Percentiles rank a stretch among this genome's conserved stretches.
phyloP scores from a whole-genome alignment of 495 filamentous ascomycete genomes.

The Aspergillus sclerotioniger region DNA sequence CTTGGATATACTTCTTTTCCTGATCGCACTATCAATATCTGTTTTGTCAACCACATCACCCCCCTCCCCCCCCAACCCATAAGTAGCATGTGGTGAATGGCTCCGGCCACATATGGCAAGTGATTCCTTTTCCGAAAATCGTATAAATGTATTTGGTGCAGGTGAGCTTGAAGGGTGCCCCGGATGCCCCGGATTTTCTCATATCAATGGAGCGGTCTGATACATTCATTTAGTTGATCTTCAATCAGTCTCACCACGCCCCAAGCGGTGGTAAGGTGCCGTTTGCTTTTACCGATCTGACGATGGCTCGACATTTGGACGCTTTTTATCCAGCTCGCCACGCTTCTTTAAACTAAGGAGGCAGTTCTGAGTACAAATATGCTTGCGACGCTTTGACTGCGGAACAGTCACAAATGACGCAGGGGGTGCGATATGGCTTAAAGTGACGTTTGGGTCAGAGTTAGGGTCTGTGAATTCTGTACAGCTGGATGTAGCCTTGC shows the following conservation, averaged over 20 bases:
- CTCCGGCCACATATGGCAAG: slow-evolving; percentile 28
- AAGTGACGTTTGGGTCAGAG: too few species aligned
- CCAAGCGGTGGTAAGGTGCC: slow-evolving; percentile 12
- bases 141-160: slow-evolving; percentile 43
- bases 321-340: slow-evolving; percentile 27
- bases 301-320: slow-evolving; percentile 36
- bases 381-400: too few species aligned
- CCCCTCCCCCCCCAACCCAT: slow-evolving; percentile 41
- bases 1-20: too few species aligned
- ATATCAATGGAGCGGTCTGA: slow-evolving; percentile 27
- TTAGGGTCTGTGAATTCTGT: too few species aligned
- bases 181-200: slow-evolving; percentile 21
- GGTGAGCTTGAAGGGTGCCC: slow-evolving; percentile 42
- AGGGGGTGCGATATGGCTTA: too few species aligned
- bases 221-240: slow-evolving; percentile 27
- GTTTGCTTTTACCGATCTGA: neutral
- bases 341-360: slow-evolving; percentile 37
- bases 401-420: too few species aligned
- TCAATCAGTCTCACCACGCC: slow-evolving; percentile 19
- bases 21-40: too few species aligned
- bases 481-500: too few species aligned
- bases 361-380: slow-evolving; percentile 33
- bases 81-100: slow-evolving; percentile 45
- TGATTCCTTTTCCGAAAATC: slow-evolving; percentile 46
- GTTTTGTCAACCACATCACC: too few species aligned